Percentiles rank a stretch among this genome's conserved stretches.
phyloP scores from a whole-genome alignment of 805 yeast species.

The Lipomyces sp. region DNA sequence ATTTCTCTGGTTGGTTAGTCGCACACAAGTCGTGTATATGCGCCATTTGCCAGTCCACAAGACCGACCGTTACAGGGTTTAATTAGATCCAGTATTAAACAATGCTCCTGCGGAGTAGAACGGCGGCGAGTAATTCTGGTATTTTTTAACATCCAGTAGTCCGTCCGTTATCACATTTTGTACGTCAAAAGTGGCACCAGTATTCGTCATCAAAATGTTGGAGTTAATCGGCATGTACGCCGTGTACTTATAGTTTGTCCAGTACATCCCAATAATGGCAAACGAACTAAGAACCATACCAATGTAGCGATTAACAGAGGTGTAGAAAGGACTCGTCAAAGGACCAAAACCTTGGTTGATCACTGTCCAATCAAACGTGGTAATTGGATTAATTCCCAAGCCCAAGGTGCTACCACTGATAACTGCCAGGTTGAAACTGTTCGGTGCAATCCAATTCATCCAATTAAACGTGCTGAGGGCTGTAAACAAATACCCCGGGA shows the following conservation, averaged over 20 bases:
- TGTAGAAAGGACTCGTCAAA: constrained; percentile 50
- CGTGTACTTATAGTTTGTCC: constrained; percentile 40
- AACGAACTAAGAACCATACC: constrained; percentile 5
- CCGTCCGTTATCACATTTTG: constrained; percentile 50
- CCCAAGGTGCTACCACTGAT: constrained; percentile 67
- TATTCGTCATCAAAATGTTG: constrained; percentile 52
- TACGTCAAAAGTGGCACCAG: constrained; percentile 52
- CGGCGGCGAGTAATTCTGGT: constrained; percentile 64
- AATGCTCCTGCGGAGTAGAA: constrained; percentile 67
- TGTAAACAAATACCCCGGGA: too few species aligned
- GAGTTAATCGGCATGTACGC: constrained; percentile 52
- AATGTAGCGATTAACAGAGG: constrained; percentile 34
- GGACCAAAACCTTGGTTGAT: constrained; percentile 51
- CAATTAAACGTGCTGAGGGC: constrained; percentile 60
- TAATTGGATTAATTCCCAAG: constrained; percentile 63
- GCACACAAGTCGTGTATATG: constrained; percentile 16
- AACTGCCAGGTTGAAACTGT: constrained; percentile 63
- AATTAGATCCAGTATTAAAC: constrained; percentile 61
- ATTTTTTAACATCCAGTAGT: constrained; percentile 53
- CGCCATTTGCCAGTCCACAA: constrained; percentile 11
- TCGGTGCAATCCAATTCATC: constrained; percentile 65
- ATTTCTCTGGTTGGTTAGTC: constrained; percentile 18
- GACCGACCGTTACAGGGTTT: constrained; percentile 19
- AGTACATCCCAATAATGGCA: constrained; percentile 11
- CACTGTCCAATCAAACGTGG: constrained; percentile 71